phyloP scores from a whole-genome alignment of 192 early-diverging fungal genomes.

The Linnemannia schmuckeri region DNA sequence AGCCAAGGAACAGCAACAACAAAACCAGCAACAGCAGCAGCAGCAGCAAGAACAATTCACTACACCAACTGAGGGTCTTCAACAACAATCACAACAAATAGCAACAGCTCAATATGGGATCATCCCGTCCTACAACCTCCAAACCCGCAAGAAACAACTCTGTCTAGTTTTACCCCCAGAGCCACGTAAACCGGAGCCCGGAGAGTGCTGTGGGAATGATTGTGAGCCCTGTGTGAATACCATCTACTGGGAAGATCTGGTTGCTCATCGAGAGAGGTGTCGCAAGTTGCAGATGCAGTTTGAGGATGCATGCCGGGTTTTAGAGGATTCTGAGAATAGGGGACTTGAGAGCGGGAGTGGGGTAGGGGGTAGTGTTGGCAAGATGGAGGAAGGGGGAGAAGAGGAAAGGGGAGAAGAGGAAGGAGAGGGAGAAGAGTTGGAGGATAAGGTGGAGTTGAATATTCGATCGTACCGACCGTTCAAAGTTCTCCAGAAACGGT shows the following conservation, averaged over 20 bases:
- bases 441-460: conserved; percentile 1
- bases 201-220: conserved; percentile 53
- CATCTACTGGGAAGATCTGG: conserved; percentile 40
- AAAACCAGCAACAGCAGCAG: not conserved
- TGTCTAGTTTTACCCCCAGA: conserved; percentile 19
- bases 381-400: no score
- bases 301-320: conserved; percentile 12
- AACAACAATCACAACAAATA: not conserved
- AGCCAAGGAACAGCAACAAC: conserved; percentile 3
- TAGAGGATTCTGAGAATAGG: not conserved
- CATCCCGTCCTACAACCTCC: conserved; percentile 30
- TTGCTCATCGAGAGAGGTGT: conserved; percentile 5
- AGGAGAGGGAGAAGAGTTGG: not conserved
- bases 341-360: not conserved
- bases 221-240: conserved; percentile 52
- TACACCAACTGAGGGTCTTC: not conserved
- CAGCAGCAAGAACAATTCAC: not conserved
- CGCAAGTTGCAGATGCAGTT: conserved; percentile 14
- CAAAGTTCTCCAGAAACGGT: conserved; percentile 27
- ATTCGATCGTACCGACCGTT: conserved; percentile 38
- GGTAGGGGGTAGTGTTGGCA: not conserved
- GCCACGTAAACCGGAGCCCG: conserved; percentile 41
- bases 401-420: no score
- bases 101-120: conserved; percentile 26
- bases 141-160: conserved; percentile 25